These are phyloP conservation scores for Candida insectorum DNA, from an alignment of 805 yeast species.

Conservation along the genomic window DNA sequence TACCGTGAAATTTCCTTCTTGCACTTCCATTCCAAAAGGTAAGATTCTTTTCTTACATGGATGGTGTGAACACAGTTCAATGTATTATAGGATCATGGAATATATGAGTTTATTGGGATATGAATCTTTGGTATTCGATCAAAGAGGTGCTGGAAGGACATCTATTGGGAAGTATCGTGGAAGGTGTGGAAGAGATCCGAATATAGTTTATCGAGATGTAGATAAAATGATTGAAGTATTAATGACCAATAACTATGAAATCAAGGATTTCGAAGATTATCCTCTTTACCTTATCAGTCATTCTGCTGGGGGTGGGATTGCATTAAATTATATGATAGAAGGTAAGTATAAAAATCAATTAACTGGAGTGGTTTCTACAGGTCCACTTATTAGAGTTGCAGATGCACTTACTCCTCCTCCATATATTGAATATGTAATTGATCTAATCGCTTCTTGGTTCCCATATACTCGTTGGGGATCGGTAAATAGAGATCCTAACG, in stretches of 20 bases:
- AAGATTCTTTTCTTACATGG: conserved; percentile 67
- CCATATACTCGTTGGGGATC: conserved; percentile 30
- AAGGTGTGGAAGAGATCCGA: conserved; percentile 46
- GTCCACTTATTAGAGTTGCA: conserved; percentile 58
- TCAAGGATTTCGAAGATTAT: neutral
- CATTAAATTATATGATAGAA: conserved; percentile 53
- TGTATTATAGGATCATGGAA: conserved; percentile 54
- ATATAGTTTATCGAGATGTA: conserved; percentile 54
- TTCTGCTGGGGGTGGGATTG: conserved; percentile 81
- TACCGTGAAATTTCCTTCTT: conserved; percentile 10
- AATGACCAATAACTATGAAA: conserved; percentile 22
- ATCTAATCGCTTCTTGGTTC: conserved; percentile 32
- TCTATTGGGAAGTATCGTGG: conserved; percentile 55
- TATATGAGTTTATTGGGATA: conserved; percentile 49
- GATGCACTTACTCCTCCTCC: conserved; percentile 53
- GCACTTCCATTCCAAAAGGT: conserved; percentile 26
- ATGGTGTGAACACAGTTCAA: conserved; percentile 54
- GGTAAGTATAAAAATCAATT: conserved; percentile 50
- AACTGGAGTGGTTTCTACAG: conserved; percentile 47
- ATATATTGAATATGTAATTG: conserved; percentile 13
- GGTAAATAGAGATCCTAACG: conserved; percentile 9
- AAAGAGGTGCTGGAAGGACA: conserved; percentile 71
- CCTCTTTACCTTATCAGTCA: conserved; percentile 56
- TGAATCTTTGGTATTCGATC: conserved; percentile 67
- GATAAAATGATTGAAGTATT: conserved; percentile 50